Percentiles rank a stretch among this genome's conserved stretches.
Evolutionary conservation across 1,139 yeast species (phyloP).

Genomic region (Pneumocystis jirovecii): DNA sequence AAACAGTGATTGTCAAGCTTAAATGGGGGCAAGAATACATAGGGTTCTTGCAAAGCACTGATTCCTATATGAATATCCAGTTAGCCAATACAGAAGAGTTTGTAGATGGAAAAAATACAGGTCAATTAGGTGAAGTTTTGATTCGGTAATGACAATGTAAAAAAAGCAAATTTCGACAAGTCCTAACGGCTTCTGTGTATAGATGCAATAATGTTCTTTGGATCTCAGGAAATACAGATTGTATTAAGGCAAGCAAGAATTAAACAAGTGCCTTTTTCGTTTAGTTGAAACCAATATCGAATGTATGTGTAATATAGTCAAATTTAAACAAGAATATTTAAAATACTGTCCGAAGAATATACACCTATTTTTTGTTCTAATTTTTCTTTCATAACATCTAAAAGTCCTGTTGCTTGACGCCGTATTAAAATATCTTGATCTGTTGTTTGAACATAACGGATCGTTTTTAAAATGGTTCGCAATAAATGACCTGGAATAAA

Average conservation of each 20-base stretch:
- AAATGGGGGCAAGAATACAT: conserved; percentile 72
- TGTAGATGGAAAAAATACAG: conserved; percentile 38
- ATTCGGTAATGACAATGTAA: conserved; percentile 39
- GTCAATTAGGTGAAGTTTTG: conserved; percentile 63
- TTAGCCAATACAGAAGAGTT: conserved; percentile 55
- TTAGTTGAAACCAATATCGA: not conserved
- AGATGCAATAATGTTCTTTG: conserved; percentile 33
- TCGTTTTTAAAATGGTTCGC: conserved; percentile 9
- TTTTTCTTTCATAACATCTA: conserved; percentile 14
- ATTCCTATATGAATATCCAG: conserved; percentile 84
- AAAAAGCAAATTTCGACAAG: not conserved
- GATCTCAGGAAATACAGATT: conserved; percentile 20
- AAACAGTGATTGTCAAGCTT: conserved; percentile 63
- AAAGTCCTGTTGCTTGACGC: conserved; percentile 14
- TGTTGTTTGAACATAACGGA: conserved; percentile 13
- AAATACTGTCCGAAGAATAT: not conserved
- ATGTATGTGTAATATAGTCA: not conserved
- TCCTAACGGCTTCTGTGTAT: conserved; percentile 4
- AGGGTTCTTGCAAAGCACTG: conserved; percentile 70
- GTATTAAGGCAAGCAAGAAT: not conserved
- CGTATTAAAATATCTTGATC: conserved; percentile 15
- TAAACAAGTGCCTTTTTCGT: not conserved
- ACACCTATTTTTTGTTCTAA: conserved; percentile 8
- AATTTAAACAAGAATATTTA: not conserved
- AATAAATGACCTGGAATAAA: conserved; percentile 14